Base-by-base conservation (phyloP, 2,329 filamentous ascomycete genomes). In the Didymella segeticola region DNA sequence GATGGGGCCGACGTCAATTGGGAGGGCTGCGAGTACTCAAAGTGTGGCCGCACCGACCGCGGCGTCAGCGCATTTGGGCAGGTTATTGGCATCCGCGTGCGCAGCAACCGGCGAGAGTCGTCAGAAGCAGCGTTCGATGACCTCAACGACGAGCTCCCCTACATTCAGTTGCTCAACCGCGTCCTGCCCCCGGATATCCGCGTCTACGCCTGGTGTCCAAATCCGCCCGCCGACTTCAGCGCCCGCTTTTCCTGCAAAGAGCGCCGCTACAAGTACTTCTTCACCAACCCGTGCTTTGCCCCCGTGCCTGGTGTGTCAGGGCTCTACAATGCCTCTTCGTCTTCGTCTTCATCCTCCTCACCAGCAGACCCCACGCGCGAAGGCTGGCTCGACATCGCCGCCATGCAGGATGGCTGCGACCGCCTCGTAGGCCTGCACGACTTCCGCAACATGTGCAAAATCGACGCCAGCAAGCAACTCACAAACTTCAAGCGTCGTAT, bases 51-150 rank as follows among this genome's bases (percentile, higher is more conserved):
- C 58, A 99, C 95, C 15, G 95, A 99, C 72, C 83, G 87, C 47
- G 95, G 95, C 11, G 95, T 99, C 29, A 97, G 92, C 75, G 93
- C 95, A 3, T 99, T 99, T 78, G 95, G 95, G 0, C 95, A 99
- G 78, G 95, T 99, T 52, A 86, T 99, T 68, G 89, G 87, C 0
- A 78, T 99, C 33, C 80, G 89, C 49, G 87, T 99, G 14, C 82
- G 93, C 70, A 97, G 93, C 75, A 89, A 89, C 65, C 80, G 84
- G 58, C 5, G 56, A 59, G 62, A 20, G n/a, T n/a, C n/a, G n/a
- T n/a, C n/a, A 67, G 71, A 56, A 69, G 41, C 54, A n/a, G n/a
- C 71, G 0, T 86, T 86, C 74, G 82, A 95, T 72, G 85, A 89
- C 54, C 80, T 93, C 64, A 78, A 79, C 14, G 90, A 96, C 74